These are phyloP conservation scores for Pleurotus citrinopileatus DNA, from an alignment of 768 basidiomycete species.

Conservation along the genomic window DNA sequence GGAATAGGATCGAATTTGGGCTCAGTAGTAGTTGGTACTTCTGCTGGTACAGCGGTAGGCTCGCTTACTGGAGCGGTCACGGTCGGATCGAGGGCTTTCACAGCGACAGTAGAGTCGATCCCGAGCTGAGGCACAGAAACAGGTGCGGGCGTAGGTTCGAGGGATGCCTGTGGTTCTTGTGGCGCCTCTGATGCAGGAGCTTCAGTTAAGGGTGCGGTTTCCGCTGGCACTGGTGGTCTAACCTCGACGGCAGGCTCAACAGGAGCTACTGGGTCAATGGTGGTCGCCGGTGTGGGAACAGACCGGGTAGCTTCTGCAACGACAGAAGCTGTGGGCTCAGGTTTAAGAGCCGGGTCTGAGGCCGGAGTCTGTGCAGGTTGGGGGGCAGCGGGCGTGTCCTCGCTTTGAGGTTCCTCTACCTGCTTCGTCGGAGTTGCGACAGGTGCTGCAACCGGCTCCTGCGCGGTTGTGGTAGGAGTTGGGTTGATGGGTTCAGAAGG, in stretches of 20 bases:
- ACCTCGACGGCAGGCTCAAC: background rate
- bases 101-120: background rate
- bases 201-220: too few relatives aligned
- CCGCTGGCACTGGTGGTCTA: background rate
- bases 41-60: background rate
- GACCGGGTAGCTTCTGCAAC: conserved; percentile 9
- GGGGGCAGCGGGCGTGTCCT: background rate
- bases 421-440: background rate
- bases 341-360: background rate
- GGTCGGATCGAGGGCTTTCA: conserved; percentile 10
- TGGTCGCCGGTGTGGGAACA: conserved; percentile 10
- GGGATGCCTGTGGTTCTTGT: conserved; percentile 1
- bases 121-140: background rate
- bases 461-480: background rate
- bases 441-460: background rate
- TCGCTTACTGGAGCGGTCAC: conserved; percentile 1
- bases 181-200: too few relatives aligned
- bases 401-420: background rate
- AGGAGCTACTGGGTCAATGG: conserved; percentile 14
- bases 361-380: background rate
- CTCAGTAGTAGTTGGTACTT: conserved; percentile 12
- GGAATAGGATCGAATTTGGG: too few relatives aligned
- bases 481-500: background rate
- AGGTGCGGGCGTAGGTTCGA: conserved; percentile 10
- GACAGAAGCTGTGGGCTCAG: conserved; percentile 10